A percentile compares a stretch with the other conserved stretches of the same genome.
These are phyloP conservation scores for Asterella californica DNA, from an alignment of 225 moss, liverwort and hornwort genomes.

Conservation along the genomic window DNA sequence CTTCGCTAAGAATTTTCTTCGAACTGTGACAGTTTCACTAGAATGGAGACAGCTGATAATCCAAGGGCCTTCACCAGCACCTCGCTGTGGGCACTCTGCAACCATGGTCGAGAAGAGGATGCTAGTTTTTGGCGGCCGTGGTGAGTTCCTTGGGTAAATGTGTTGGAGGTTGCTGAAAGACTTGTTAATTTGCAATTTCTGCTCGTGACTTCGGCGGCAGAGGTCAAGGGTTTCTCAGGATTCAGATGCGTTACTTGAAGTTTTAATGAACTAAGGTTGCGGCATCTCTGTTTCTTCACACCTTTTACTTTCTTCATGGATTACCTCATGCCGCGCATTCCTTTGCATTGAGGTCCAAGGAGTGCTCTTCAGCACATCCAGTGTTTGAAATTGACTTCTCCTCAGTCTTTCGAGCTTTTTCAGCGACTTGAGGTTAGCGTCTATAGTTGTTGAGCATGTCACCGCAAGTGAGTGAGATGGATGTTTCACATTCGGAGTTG, in stretches of 20 bases:
- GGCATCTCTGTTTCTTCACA: background rate
- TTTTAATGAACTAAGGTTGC: background rate
- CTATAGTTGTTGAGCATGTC: background rate
- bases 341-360: background rate
- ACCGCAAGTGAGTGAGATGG: background rate
- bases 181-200: background rate
- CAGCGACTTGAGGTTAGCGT: background rate
- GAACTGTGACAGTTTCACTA: constrained; percentile 65
- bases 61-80: constrained; percentile 73
- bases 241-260: background rate
- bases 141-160: constrained; percentile 53
- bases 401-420: background rate
- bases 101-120: constrained; percentile 99
- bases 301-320: background rate
- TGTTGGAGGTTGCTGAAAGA: background rate
- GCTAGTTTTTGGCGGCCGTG: constrained; percentile 99
- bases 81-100: constrained; percentile 95
- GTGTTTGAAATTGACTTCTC: background rate
- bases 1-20: constrained; percentile 19
- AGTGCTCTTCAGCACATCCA: background rate
- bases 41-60: constrained; percentile 81
- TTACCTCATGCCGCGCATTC: background rate
- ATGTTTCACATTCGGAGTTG: background rate
- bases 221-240: background rate
- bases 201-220: background rate